phyloP scores from a whole-genome alignment of 129 eudicot genomes.

The Artemisia argyi region DNA sequence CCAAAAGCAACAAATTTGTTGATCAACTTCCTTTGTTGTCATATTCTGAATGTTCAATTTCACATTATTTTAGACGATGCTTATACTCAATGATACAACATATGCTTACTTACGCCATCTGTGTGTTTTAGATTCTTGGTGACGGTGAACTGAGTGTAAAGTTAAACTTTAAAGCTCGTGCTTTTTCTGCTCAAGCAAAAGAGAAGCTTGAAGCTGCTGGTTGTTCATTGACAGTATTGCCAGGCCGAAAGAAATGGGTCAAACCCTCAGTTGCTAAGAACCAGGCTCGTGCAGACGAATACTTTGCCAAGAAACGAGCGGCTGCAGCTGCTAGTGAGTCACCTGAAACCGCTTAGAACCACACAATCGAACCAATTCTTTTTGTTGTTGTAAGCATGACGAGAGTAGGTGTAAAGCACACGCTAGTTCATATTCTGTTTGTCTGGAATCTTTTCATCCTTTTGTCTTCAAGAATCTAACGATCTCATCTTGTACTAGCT shows the following conservation, averaged over 20 bases:
- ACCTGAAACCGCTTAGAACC: conserved; percentile 43
- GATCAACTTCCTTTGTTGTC: too few species aligned
- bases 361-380: conserved; percentile 18
- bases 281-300: conserved; percentile 80
- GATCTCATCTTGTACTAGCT: conserved; percentile 16
- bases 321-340: conserved; percentile 52
- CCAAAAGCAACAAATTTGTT: conserved; percentile 1
- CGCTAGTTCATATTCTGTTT: conserved; percentile 23
- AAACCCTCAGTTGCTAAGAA: conserved; percentile 80
- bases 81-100: not conserved
- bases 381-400: conserved; percentile 24
- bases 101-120: too few species aligned
- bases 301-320: conserved; percentile 89
- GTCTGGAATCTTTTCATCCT: conserved; percentile 23
- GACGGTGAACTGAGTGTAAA: conserved; percentile 74
- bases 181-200: conserved; percentile 78
- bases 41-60: too few species aligned
- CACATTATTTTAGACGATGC: too few species aligned
- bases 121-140: conserved; percentile 58
- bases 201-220: conserved; percentile 94
- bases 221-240: conserved; percentile 72
- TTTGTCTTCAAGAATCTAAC: conserved; percentile 21
- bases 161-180: conserved; percentile 82
- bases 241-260: conserved; percentile 91
- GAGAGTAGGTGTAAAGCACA: conserved; percentile 46